Evolutionary conservation across 2,329 filamentous ascomycete species (phyloP).

Genomic region (Xylaria sp.): DNA sequence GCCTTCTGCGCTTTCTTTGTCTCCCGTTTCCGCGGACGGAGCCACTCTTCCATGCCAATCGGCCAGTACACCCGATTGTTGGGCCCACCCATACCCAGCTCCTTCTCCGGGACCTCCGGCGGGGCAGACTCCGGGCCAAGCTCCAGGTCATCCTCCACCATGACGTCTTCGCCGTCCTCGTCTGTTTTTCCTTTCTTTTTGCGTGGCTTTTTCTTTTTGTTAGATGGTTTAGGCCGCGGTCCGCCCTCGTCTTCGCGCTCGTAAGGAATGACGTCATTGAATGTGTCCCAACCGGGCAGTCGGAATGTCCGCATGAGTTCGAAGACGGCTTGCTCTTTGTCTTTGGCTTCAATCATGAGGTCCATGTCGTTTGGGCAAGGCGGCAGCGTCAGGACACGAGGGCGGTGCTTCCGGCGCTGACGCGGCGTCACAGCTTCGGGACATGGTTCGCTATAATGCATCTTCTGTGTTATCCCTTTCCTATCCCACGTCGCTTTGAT

Average conservation of each 20-base stretch:
- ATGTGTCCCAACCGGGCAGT: constrained; percentile 79
- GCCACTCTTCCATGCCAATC: constrained; percentile 87
- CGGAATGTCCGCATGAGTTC: constrained; percentile 91
- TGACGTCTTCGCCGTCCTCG: constrained; percentile 49
- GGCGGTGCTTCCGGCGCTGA: constrained; percentile 85
- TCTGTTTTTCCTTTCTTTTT: constrained; percentile 49
- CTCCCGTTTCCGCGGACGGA: constrained; percentile 81
- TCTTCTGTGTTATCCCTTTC: constrained; percentile 90
- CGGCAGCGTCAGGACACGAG: constrained; percentile 81
- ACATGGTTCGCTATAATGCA: constrained; percentile 92
- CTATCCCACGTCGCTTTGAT: constrained; percentile 86
- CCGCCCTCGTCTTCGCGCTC: constrained; percentile 80
- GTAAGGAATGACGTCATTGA: constrained; percentile 82
- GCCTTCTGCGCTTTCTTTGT: constrained; percentile 63
- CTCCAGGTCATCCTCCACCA: constrained; percentile 31
- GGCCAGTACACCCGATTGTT: constrained; percentile 91
- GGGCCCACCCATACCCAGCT: constrained; percentile 87
- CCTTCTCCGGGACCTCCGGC: constrained; percentile 69
- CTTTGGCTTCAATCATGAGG: constrained; percentile 99
- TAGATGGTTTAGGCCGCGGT: constrained; percentile 59
- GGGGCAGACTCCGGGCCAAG: constrained; percentile 53
- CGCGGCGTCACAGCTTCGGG: constrained; percentile 79
- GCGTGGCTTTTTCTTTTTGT: constrained; percentile 59
- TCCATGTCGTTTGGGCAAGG: constrained; percentile 88
- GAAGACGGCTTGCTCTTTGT: constrained; percentile 97